A percentile compares a stretch with the other conserved stretches of the same genome.
These are phyloP conservation scores for Musa balbisiana DNA, from an alignment of 202 grass and related monocot genomes.

Conservation along the genomic window DNA sequence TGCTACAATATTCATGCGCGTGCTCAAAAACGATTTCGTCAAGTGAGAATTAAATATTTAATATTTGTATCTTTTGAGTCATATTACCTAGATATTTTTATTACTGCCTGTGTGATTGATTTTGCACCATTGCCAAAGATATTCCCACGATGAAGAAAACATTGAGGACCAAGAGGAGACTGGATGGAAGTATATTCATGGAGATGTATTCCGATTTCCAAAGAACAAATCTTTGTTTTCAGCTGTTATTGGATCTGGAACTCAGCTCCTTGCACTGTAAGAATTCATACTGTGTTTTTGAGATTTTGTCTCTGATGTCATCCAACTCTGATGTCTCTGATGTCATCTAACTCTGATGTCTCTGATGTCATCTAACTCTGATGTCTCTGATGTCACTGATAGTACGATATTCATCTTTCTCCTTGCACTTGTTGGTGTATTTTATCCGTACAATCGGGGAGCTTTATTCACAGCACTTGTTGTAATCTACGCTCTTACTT, in stretches of 20 bases:
- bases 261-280: slow-evolving; percentile 95
- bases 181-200: slow-evolving; percentile 96
- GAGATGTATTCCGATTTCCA: slow-evolving; percentile 68
- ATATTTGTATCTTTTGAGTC: not conserved
- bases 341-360: slow-evolving; percentile 23
- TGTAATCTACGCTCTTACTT: slow-evolving; percentile 87
- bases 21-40: slow-evolving; percentile 88
- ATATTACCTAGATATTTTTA: not conserved
- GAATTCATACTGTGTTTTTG: slow-evolving; percentile 5
- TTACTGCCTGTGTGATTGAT: slow-evolving; percentile 7
- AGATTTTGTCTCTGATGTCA: slow-evolving; percentile 20
- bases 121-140: slow-evolving; percentile 36
- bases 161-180: slow-evolving; percentile 83
- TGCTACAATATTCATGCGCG: slow-evolving; percentile 87
- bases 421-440: slow-evolving; percentile 79
- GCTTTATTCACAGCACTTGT: slow-evolving; percentile 84
- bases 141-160: slow-evolving; percentile 72
- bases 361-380: slow-evolving; percentile 21
- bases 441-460: slow-evolving; percentile 90
- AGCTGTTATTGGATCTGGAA: slow-evolving; percentile 76
- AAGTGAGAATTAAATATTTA: slow-evolving; percentile 43
- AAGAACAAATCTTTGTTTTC: slow-evolving; percentile 68
- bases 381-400: too few species aligned
- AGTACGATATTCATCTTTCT: slow-evolving; percentile 85
- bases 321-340: slow-evolving; percentile 7